A percentile compares a stretch with the other conserved stretches of the same genome.
phyloP scores from a whole-genome alignment of 2,329 filamentous ascomycete genomes.

The Lasiodiplodia sp. region DNA sequence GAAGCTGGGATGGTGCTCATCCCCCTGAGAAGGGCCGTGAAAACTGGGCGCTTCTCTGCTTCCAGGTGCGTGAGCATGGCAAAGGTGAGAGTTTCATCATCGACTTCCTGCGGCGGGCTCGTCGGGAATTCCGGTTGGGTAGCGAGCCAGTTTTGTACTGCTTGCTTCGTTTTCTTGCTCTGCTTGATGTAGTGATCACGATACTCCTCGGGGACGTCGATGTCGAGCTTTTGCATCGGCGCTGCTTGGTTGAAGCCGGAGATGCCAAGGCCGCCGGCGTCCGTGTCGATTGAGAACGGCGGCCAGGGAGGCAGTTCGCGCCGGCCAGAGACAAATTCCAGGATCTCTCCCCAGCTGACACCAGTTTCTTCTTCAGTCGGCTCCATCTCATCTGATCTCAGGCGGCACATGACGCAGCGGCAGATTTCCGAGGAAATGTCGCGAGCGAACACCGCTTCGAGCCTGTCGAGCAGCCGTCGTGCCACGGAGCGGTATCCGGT shows the following conservation, averaged over 20 bases:
- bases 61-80: slow-evolving; percentile 90
- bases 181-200: slow-evolving; percentile 91
- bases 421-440: slow-evolving; percentile 90
- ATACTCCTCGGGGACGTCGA: slow-evolving; percentile 93
- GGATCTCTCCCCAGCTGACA: slow-evolving; percentile 92
- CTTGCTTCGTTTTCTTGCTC: slow-evolving; percentile 89
- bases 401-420: slow-evolving; percentile 81
- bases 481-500: slow-evolving; percentile 97
- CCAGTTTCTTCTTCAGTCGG: slow-evolving; percentile 64
- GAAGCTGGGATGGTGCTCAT: slow-evolving; percentile 58
- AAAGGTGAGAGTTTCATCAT: slow-evolving; percentile 92
- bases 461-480: slow-evolving; percentile 82
- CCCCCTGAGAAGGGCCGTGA: slow-evolving; percentile 78
- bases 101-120: slow-evolving; percentile 84
- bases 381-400: slow-evolving; percentile 41
- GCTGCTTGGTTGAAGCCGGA: slow-evolving; percentile 58
- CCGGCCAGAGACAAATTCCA: slow-evolving; percentile 90
- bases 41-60: slow-evolving; percentile 76
- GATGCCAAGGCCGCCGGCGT: slow-evolving; percentile 65
- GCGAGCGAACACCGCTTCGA: slow-evolving; percentile 93
- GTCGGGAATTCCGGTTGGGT: slow-evolving; percentile 77
- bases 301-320: slow-evolving; percentile 88
- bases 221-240: slow-evolving; percentile 81
- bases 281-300: slow-evolving; percentile 70
- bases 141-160: slow-evolving; percentile 88